These are phyloP conservation scores for Lichtheimia ornata DNA, from an alignment of 371 early-diverging fungal species.

Conservation along the genomic window DNA sequence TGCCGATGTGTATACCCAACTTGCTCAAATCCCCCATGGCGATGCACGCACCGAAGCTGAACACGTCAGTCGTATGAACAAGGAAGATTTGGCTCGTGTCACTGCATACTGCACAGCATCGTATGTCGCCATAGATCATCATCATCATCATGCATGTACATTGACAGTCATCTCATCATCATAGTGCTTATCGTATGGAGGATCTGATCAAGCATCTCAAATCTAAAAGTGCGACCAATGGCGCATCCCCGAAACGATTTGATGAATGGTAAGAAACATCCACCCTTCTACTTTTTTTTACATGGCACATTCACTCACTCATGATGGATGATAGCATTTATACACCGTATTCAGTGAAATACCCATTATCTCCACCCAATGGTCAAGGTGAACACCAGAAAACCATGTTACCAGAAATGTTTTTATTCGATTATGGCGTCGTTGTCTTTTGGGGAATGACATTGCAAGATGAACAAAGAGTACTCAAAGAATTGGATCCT, in stretches of 20 bases:
- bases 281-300: no score
- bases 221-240: constrained; percentile 37
- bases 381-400: neutral
- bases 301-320: no score
- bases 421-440: constrained; percentile 93
- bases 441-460: constrained; percentile 96
- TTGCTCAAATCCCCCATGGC: constrained; percentile 52
- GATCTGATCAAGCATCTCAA: constrained; percentile 59
- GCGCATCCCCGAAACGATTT: constrained; percentile 46
- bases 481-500: constrained; percentile 68
- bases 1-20: constrained; percentile 48
- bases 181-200: constrained; percentile 63
- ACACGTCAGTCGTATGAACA: constrained; percentile 45
- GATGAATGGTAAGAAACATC: constrained; percentile 42
- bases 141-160: neutral
- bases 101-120: constrained; percentile 91
- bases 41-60: constrained; percentile 46
- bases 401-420: constrained; percentile 62
- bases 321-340: constrained; percentile 26
- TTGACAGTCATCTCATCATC: neutral
- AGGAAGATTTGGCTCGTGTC: constrained; percentile 61
- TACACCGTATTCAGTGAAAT: constrained; percentile 49
- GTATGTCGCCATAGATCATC: constrained; percentile 28
- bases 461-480: constrained; percentile 75
- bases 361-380: constrained; percentile 37